These are phyloP conservation scores for Luffa acutangula DNA, from an alignment of 306 rosid species.

Conservation along the genomic window DNA sequence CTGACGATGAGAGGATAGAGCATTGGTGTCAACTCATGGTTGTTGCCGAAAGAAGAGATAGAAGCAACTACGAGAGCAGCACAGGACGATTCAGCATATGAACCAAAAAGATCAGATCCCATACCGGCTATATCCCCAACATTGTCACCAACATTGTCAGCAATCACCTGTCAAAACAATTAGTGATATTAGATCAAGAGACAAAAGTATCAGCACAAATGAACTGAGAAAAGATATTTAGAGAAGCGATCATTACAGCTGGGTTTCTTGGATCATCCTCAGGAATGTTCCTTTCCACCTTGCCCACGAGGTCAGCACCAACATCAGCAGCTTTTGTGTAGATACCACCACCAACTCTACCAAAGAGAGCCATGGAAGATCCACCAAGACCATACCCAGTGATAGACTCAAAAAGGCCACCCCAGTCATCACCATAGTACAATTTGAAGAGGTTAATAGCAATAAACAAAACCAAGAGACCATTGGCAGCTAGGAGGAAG, in stretches of 20 bases:
- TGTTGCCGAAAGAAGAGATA: conserved; percentile 85
- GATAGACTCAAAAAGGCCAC: conserved; percentile 91
- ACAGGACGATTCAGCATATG: conserved; percentile 96
- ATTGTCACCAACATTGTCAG: conserved; percentile 94
- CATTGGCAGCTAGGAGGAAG: conserved; percentile 87
- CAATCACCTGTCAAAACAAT: conserved; percentile 59
- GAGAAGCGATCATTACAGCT: conserved; percentile 47
- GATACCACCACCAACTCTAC: conserved; percentile 98
- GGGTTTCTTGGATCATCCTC: conserved; percentile 99
- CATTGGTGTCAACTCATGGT: conserved; percentile 83
- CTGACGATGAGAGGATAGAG: conserved; percentile 77
- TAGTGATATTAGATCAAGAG: neutral
- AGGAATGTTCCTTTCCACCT: conserved; percentile 86
- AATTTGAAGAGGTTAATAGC: conserved; percentile 63
- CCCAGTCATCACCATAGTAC: conserved; percentile 95
- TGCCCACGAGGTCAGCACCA: conserved; percentile 98
- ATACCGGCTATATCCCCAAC: conserved; percentile 98
- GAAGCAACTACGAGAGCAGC: conserved; percentile 99
- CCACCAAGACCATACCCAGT: conserved; percentile 99
- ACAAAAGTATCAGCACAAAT: neutral
- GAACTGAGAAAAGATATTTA: neutral
- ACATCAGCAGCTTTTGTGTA: conserved; percentile 98
- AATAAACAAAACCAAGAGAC: conserved; percentile 80
- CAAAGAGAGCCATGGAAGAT: conserved; percentile 96
- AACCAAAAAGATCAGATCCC: conserved; percentile 98